phyloP scores from a whole-genome alignment of 805 yeast genomes.

The Myxozyma neglecta region DNA sequence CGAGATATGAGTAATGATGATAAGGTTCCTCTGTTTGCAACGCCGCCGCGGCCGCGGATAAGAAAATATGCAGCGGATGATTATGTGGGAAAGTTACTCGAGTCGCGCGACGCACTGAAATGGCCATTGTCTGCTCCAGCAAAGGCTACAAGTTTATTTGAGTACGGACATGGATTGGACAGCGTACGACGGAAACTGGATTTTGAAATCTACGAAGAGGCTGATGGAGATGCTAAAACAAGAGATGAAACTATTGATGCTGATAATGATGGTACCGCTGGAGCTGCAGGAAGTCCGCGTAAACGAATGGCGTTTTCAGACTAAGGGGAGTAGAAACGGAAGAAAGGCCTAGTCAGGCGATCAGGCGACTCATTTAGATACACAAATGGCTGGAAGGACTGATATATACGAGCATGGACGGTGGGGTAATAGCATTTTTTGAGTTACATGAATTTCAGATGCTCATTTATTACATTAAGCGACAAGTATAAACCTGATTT shows the following conservation, averaged over 20 bases:
- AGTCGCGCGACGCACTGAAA: conserved; percentile 8
- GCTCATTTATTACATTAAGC: no score
- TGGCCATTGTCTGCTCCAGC: conserved; percentile 28
- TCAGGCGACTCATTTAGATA: no score
- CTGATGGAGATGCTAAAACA: neutral
- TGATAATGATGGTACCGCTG: no score
- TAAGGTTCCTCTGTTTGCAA: conserved; percentile 6
- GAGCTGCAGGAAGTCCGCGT: no score
- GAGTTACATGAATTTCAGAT: no score
- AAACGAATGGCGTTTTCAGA: no score
- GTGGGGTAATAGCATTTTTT: no score
- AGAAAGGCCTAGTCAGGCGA: no score
- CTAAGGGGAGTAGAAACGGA: no score
- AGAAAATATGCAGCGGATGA: conserved; percentile 18
- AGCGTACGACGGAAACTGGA: conserved; percentile 9
- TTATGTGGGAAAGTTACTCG: conserved; percentile 18
- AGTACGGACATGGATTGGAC: conserved; percentile 3
- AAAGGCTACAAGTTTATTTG: conserved; percentile 12
- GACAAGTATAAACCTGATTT: no score
- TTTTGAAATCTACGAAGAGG: conserved; percentile 13
- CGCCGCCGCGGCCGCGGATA: conserved; percentile 30
- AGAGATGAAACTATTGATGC: neutral
- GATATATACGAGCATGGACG: no score
- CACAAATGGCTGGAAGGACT: no score
- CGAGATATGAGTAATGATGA: neutral